phyloP scores from a whole-genome alignment of 768 basidiomycete species.

The Exidia glandulosa region DNA sequence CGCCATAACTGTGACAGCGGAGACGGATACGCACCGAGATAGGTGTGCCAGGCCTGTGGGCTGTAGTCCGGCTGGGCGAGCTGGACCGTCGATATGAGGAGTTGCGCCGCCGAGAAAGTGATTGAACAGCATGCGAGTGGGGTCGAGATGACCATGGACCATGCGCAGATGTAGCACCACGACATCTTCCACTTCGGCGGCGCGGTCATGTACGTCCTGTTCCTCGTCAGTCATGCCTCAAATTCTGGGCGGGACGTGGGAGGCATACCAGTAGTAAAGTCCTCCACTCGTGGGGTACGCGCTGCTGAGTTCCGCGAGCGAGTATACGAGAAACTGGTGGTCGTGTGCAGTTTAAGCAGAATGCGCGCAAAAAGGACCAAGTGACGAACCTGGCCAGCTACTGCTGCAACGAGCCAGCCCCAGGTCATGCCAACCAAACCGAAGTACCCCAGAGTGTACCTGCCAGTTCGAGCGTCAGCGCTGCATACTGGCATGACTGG shows the following conservation, averaged over 20 bases:
- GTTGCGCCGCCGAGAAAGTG: not conserved
- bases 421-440: not conserved
- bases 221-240: not conserved
- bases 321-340: not conserved
- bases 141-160: not conserved
- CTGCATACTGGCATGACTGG: too few relatives aligned
- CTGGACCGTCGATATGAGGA: not conserved
- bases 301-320: not conserved
- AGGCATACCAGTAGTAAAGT: not conserved
- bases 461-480: not conserved
- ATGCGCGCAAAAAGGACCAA: not conserved
- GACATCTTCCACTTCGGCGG: not conserved
- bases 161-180: not conserved
- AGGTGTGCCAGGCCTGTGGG: not conserved
- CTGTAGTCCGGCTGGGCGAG: not conserved
- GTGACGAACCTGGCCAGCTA: not conserved
- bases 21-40: not conserved
- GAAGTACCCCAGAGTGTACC: not conserved
- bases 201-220: not conserved
- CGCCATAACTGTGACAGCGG: too few relatives aligned
- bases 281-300: not conserved
- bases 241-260: too few relatives aligned
- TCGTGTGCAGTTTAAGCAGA: not conserved
- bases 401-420: not conserved
- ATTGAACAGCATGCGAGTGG: not conserved